Base-by-base conservation (phyloP, 2,329 filamentous ascomycete species). In the Xenoacremonium recifei region DNA sequence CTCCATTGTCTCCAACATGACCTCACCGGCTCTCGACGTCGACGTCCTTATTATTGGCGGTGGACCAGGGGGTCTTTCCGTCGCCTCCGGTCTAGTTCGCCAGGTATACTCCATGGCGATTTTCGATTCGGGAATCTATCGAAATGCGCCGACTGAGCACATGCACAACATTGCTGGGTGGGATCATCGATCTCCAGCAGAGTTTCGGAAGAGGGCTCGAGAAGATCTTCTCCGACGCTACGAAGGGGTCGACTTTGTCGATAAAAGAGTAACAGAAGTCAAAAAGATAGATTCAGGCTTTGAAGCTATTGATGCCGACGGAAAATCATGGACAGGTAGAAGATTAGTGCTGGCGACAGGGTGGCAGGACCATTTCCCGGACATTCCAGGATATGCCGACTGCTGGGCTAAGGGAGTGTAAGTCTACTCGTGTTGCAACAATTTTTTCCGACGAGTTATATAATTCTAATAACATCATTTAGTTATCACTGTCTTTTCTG, bases 11-110 rank as follows among this genome's bases (percentile, higher is more conserved):
- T 23, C 5, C 13, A 2, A 9, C 6, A 17, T 13, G 30, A 32
- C 12, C 15, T 4, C 2, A 9, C 9, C 33, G n/a, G 23, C 19
- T 37, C 17, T 21, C 12, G 21, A 34, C 17, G 35, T 23, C 17
- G 35, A 43, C 21, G 35, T 19, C 16, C 16, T 34, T 21, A 21
- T 43, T 29, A 20, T 43, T 18, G 40, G 40, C 6, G 30, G 20
- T 16, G 40, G 40, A 3, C 40, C 35, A n/a, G 35, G 27, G 2
- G 40, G 40, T 13, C 15, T 39, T 11, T 10, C 35, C n/a, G 27
- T 17, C 9, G 40, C 40, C 12, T 12, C n/a, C 3, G 20, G 19
- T 35, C 34, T 43, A 5, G 35, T 19, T 1, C 35, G 20, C 11
- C 40, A 38, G 17, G 21, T n/a, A 7, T 18, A 23, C 17, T 16